Base-by-base conservation (phyloP, 108 stramenopile genomes). In the Cylindrotheca closterium region DNA sequence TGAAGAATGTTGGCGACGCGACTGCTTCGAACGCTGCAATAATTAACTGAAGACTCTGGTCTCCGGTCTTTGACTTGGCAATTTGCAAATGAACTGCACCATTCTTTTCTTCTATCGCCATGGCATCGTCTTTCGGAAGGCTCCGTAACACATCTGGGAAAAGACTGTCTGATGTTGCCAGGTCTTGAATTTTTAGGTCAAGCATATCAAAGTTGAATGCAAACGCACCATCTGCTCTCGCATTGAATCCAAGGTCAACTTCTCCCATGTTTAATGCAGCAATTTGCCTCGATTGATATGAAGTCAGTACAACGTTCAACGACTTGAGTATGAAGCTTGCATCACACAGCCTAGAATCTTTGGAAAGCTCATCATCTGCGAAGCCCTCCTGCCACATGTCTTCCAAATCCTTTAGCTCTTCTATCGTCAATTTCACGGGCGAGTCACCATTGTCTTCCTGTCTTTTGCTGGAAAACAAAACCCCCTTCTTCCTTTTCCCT, bases 381-480 rank as follows among this genome's bases (percentile, higher is more conserved):
- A 74, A 28, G 34, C 75, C 70, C 31, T 77, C 63, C 32, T 80
- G 51, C 24, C 73, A 51, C 30, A 90, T 49, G 2, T 58, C 72
- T 59, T 93, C 88, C 60, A 93, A 58, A 51, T 90, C 87, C 67
- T 73, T 77, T 75, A 93, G 79, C 63, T 93, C 92, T 31, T 85
- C 85, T 1, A 63, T 53, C 19, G 75, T 75, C 30, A 93, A 60
- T 15, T 65, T 62, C 24, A 93, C 85, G 19, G 91, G 82, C n/a
- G 78, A 74, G 15, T 70, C 75, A 23, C 86, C 82, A 50, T 74
- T 76, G 12, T 56, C 71, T 28, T 17, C 18, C 22, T 29, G 25
- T 45, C 49, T 26, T 4, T 48, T 1, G 23, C 34, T 24, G 37
- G 57, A 63, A 1, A 56, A 67, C 3, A 30, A 24, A 19, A 49